Evolutionary conservation across 768 basidiomycete species (phyloP), one percentile per base, ranked within the genome.

Genomic region (Trametes punicea): DNA sequence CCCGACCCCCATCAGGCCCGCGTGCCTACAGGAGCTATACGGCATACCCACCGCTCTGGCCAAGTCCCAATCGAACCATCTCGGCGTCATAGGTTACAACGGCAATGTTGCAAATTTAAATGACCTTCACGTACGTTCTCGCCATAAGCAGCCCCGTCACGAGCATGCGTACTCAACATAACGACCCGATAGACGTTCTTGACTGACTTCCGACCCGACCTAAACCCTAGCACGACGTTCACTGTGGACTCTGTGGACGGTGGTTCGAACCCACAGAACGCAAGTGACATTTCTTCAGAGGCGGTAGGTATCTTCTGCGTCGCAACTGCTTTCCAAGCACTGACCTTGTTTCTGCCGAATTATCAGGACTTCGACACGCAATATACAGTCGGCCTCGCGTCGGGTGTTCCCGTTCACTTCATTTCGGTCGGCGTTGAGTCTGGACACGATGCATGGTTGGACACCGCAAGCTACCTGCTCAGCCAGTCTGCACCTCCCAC

Each of bases 101-200:
- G 61, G 67, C 0, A 68, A 72, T 46, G 71, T 58, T 33, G 69
- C 70, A 7, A 66, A 70, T 49, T 27, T 61, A 6, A 62, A 64
- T 9, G 71, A 71, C 48, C 55, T 70, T 15, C 49, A 57, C 56
- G 69, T 69, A 45, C 29, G 58, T 38, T 10, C 15, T 46, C 21
- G 15, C 3, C 7, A 11, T 13, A 33, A 10, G 10, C 6, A 2
- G 5, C 16, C n/a, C 7, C 2, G 13, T 26, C 6, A 3, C 11
- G 4, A 7, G 16, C 13, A 11, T 33, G 81, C 78, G 72, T 80
- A 30, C 61, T 72, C 11, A 69, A 80, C 61, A 81, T 68, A 62
- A 21, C 10, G 2, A 41, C 18, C 18, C n/a, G 4, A 23, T 36
- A 69, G 69, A 46, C 49, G 4, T 71, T 71, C 64, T 53, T 71